A percentile compares a stretch with the other conserved stretches of the same genome.
These are phyloP conservation scores for Phytopythium ostracodes DNA, from an alignment of 352 stramenopile species.

Conservation along the genomic window DNA sequence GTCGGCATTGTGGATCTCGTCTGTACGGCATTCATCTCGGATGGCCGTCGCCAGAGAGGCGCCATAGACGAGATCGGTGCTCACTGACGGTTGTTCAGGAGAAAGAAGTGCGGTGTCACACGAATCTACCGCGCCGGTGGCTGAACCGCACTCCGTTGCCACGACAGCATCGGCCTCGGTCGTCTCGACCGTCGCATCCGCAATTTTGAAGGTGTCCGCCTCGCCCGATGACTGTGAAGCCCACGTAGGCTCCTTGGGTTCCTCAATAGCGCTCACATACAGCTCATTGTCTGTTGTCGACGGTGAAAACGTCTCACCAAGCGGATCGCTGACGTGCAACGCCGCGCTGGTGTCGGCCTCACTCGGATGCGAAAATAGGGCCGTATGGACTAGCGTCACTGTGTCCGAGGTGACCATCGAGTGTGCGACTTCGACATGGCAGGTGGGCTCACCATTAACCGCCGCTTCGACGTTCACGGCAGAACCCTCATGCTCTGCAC, in stretches of 20 bases:
- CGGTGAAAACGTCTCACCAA: not conserved
- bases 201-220: not conserved
- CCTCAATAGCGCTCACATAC: not conserved
- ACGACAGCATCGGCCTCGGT: not conserved
- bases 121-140: not conserved
- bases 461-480: not conserved
- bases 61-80: not conserved
- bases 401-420: not conserved
- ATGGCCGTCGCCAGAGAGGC: not conserved
- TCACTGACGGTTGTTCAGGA: not conserved
- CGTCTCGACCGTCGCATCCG: not conserved
- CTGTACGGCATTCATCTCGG: not conserved
- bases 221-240: not conserved
- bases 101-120: not conserved
- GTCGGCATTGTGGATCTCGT: not conserved
- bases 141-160: not conserved
- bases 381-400: not conserved
- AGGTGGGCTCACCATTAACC: not conserved
- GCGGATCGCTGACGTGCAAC: not conserved
- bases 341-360: not conserved
- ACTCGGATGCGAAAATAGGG: not conserved
- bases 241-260: not conserved
- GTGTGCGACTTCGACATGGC: not conserved
- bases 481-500: not conserved
- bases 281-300: too few species aligned